Base-by-base conservation (phyloP, 352 stramenopile species). In the Globisporangium cederbergense region DNA sequence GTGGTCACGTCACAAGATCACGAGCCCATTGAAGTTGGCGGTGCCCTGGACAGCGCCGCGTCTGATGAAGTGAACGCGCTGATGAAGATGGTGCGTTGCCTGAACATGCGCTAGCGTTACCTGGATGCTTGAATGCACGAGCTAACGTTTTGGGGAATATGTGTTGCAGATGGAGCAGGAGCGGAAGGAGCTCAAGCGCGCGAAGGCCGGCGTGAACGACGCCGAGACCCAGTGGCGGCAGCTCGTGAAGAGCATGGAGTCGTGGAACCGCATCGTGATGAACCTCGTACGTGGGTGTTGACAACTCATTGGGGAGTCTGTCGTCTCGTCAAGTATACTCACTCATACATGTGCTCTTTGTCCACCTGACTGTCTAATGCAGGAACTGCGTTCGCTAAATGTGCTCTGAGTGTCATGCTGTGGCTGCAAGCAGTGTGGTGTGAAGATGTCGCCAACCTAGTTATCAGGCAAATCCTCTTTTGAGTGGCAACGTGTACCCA, bases 201-300 rank as follows among this genome's bases (percentile, higher is more conserved):
- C 70, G 3, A 30, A 42, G 8, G 14, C 16, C 36, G 60, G 55
- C 10, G 42, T 64, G 4, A 70, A 53, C 10, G 82, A 87, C 40
- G 70, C 76, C 9, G 84, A 93, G 71, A 74, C 57, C 10, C 75
- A 89, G 57, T 95, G 86, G 86, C 82, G 82, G 10, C 76, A 88
- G 53, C 73, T 95, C 5, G 82, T 95, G 25, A 90, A 90, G 75
- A 89, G 79, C 71, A 95, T 95, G 84, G 86, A 95, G 68, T 62
- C 79, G 16, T 95, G 86, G 86, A 93, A 91, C 68, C 83, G 86
- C 68, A 92, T 95, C 60, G 71, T 95, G 47, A 83, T 89, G 71
- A 93, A 89, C 59, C 65, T 95, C 69, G 86, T 91, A 67, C 50
- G 64, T 64, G 25, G 25, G 25, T 28, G 25, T 1, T 28, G 25